These are phyloP conservation scores for Lathyrus oleraceus DNA, from an alignment of 306 rosid genomes.

Conservation along the genomic window DNA sequence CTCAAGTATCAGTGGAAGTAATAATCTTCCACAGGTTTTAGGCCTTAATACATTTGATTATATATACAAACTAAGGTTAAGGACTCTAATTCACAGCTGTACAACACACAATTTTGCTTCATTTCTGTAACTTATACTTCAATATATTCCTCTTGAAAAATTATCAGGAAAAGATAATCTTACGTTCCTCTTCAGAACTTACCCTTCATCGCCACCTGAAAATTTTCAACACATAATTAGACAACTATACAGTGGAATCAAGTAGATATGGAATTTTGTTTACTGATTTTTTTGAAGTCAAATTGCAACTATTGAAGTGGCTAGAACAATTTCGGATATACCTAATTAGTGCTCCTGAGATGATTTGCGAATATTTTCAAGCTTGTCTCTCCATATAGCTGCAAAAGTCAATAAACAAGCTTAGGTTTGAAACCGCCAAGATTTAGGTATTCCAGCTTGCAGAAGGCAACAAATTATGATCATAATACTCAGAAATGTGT, in stretches of 20 bases:
- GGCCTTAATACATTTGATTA: constrained; percentile 34
- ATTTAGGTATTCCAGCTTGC: constrained; percentile 26
- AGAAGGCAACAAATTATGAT: neutral
- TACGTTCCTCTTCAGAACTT: constrained; percentile 37
- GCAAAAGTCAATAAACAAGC: constrained; percentile 45
- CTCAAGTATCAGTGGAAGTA: constrained; percentile 10
- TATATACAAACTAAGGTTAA: constrained; percentile 39
- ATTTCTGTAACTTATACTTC: constrained; percentile 29
- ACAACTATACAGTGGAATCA: constrained; percentile 22
- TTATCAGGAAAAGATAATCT: constrained; percentile 38
- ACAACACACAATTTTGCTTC: constrained; percentile 37
- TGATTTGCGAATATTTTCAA: constrained; percentile 67
- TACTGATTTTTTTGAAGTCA: neutral
- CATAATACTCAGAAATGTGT: constrained; percentile 1
- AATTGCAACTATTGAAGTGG: constrained; percentile 1
- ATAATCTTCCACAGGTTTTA: constrained; percentile 19
- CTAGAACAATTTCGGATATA: constrained; percentile 28
- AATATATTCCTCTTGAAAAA: constrained; percentile 40
- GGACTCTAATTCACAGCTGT: constrained; percentile 45
- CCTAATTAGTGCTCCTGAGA: constrained; percentile 55
- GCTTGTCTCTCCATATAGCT: constrained; percentile 88
- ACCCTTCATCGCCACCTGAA: constrained; percentile 37
- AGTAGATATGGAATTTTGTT: neutral
- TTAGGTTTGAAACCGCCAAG: constrained; percentile 7
- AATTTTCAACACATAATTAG: constrained; percentile 29